These are phyloP conservation scores for Calonectria honghensis DNA, from an alignment of 2,329 filamentous ascomycete genomes.

Conservation along the genomic window DNA sequence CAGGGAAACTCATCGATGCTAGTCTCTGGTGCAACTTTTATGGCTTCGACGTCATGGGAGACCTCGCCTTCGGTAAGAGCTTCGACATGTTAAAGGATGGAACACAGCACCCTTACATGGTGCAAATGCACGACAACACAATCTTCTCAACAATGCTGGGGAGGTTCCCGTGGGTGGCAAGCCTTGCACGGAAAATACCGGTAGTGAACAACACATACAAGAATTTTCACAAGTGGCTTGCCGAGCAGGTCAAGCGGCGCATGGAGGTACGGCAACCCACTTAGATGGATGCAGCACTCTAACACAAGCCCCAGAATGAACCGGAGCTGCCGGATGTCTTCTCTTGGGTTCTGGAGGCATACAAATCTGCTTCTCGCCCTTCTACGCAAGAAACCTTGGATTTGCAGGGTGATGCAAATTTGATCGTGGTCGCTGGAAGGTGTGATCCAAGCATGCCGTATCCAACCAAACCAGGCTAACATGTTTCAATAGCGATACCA, in stretches of 20 bases:
- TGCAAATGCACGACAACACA: neutral
- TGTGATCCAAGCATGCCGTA: neutral
- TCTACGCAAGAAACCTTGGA: slow-evolving; percentile 11
- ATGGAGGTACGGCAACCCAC: neutral
- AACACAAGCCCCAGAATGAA: neutral
- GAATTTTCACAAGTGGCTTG: slow-evolving; percentile 12
- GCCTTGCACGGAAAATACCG: neutral
- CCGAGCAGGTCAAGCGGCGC: neutral
- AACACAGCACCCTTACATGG: neutral
- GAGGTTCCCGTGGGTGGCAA: neutral
- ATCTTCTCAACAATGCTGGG: neutral
- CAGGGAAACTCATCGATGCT: neutral
- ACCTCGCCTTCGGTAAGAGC: slow-evolving; percentile 60
- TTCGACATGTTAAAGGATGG: slow-evolving; percentile 59
- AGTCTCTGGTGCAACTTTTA: slow-evolving; percentile 47
- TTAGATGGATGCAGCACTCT: neutral
- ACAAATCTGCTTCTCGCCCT: neutral
- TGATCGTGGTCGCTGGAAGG: slow-evolving; percentile 38
- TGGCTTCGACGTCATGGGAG: slow-evolving; percentile 63
- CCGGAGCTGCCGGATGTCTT: slow-evolving; percentile 22
- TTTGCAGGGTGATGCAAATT: slow-evolving; percentile 27
- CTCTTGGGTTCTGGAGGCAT: slow-evolving; percentile 21
- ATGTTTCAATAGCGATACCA: slow-evolving; percentile 57
- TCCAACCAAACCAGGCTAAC: neutral
- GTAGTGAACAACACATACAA: neutral